Conservation (phyloP, 2,329 filamentous ascomycete genomes). For the Exophiala oligosperma region DNA sequence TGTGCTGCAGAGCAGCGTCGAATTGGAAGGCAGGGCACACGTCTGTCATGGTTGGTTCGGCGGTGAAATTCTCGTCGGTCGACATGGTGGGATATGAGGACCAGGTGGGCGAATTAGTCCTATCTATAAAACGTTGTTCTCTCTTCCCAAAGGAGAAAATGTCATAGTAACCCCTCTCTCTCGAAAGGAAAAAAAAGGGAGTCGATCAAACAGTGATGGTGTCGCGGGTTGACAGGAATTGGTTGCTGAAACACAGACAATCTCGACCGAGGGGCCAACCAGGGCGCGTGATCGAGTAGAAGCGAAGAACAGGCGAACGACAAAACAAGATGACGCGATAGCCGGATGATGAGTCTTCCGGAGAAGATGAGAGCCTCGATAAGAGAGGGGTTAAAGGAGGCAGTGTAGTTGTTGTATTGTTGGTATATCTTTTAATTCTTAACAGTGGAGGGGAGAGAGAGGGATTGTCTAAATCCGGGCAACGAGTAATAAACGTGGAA, state of each 20-base stretch:
- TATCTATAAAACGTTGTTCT: constrained; percentile 8
- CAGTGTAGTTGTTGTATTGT: not conserved
- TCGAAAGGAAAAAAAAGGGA: constrained; percentile 7
- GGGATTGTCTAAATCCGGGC: not conserved
- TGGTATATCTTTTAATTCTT: not conserved
- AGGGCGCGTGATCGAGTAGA: constrained; percentile 11
- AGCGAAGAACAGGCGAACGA: constrained; percentile 12
- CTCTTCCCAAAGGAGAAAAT: constrained; percentile 8
- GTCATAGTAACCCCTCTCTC: constrained; percentile 11
- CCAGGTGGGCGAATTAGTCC: constrained; percentile 8
- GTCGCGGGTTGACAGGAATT: constrained; percentile 19
- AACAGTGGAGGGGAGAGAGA: not conserved
- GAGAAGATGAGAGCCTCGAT: not conserved
- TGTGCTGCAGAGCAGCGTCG: constrained; percentile 12
- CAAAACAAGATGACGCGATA: constrained; percentile 11
- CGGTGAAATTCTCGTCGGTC: constrained; percentile 3
- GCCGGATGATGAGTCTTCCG: constrained; percentile 20
- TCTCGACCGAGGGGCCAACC: constrained; percentile 22
- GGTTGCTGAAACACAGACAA: constrained; percentile 25
- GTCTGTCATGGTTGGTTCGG: constrained; percentile 19
- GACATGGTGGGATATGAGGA: constrained; percentile 10
- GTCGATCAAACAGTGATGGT: constrained; percentile 27
- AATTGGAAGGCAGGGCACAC: constrained; percentile 16
- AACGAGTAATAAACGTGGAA: too few relatives aligned
- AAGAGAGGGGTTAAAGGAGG: not conserved